phyloP scores from a whole-genome alignment of 1,284 basidiomycete species.

The Puccinia polysora region DNA sequence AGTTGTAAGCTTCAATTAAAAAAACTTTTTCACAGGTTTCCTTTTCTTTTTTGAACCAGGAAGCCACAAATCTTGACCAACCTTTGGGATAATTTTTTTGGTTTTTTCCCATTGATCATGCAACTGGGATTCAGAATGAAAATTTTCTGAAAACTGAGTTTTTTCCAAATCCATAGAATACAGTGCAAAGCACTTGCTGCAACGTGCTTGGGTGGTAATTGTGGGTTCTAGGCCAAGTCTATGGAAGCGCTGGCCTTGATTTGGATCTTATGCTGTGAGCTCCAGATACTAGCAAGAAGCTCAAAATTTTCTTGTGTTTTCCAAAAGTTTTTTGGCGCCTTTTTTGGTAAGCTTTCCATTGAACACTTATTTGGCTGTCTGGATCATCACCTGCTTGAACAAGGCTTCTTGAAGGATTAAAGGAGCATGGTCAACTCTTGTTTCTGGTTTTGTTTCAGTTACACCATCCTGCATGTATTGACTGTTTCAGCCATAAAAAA shows the following conservation, averaged over 20 bases:
- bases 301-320: background rate
- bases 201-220: background rate
- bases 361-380: background rate
- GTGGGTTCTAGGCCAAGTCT: background rate
- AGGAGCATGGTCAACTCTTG: too few relatives aligned
- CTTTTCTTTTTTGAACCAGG: background rate
- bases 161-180: background rate
- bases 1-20: background rate
- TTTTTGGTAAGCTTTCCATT: background rate
- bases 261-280: background rate
- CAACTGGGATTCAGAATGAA: background rate
- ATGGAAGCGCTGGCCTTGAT: background rate
- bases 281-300: conserved; percentile 2
- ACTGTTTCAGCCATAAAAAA: too few relatives aligned
- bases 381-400: conserved; percentile 1
- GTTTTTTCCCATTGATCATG: background rate
- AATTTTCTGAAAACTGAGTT: background rate
- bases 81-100: background rate
- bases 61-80: background rate
- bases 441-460: too few relatives aligned
- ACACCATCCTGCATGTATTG: too few relatives aligned
- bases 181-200: conserved; percentile 3
- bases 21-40: background rate
- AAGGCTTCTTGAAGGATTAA: background rate
- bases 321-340: background rate